Evolutionary conservation across 208 protist species (phyloP).

Genomic region (Wallacemonas sp.): DNA sequence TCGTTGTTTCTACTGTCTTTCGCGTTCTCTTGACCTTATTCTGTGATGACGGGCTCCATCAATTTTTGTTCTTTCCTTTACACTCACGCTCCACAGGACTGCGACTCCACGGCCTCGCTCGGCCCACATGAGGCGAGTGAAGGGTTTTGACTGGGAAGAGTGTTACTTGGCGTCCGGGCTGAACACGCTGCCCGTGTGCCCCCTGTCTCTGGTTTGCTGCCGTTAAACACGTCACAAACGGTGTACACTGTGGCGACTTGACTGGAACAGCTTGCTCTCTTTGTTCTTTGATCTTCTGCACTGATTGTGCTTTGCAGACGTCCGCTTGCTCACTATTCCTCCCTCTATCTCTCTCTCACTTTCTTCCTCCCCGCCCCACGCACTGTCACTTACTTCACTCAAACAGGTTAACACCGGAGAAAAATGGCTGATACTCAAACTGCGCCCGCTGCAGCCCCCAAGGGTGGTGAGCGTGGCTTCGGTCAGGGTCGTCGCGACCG

Average conservation of each 20-base stretch:
- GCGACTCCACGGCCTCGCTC: no score
- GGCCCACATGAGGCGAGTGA: neutral
- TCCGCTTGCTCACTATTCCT: no score
- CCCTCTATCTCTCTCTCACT: constrained; percentile 14
- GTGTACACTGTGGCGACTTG: neutral
- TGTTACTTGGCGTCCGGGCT: no score
- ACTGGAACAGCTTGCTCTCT: neutral
- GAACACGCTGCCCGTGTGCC: no score
- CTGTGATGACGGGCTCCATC: neutral
- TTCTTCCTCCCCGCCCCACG: constrained; percentile 9
- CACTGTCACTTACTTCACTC: neutral
- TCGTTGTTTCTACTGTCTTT: no score
- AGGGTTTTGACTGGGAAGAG: constrained; percentile 3
- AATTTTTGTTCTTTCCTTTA: constrained; percentile 1
- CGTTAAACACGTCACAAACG: neutral
- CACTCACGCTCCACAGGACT: neutral
- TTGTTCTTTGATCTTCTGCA: neutral
- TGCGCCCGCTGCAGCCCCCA: constrained; percentile 11
- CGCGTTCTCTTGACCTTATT: no score
- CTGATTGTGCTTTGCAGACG: no score
- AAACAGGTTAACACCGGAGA: constrained; percentile 73
- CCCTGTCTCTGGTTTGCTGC: no score
- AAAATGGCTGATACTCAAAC: constrained; percentile 62
- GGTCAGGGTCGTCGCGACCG: constrained; percentile 65
- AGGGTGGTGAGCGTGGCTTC: constrained; percentile 30